Evolutionary conservation across 352 stramenopile genomes (phyloP), one percentile per base, ranked within the genome.

Genomic region (Globisporangium viniferum): DNA sequence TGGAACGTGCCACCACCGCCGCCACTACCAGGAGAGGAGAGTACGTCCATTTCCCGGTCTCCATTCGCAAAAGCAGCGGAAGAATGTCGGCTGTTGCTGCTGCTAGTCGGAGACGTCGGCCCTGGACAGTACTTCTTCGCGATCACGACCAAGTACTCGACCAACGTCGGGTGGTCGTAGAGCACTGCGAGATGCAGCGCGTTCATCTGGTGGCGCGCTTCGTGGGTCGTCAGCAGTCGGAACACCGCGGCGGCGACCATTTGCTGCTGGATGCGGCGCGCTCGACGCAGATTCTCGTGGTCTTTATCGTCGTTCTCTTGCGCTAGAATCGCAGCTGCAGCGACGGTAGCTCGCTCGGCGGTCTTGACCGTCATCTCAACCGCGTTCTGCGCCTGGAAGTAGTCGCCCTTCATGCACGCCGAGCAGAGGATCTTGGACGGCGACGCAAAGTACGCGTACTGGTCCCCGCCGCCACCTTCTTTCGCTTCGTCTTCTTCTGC

Each of bases 201-300:
- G 64, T 89, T 91, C 86, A 94, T 93, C 70, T 91, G 73, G 35
- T 94, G 82, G 4, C 85, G 73, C 15, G 84, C 69, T 70, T 94
- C 84, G 51, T 82, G 75, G 29, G 83, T 81, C 61, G 80, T 92
- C 58, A 94, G 75, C 49, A 94, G 64, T 14, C 79, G 72, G 39
- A 76, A 83, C 10, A 91, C 64, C 1, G 73, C 69, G 1, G 75
- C 58, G 2, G 65, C 51, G 22, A 64, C 58, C 24, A 54, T 35
- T 39, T 53, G 24, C 29, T 71, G 62, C 24, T 61, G 44, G 12
- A 59, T 59, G 29, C 54, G 54, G 1, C 18, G 29, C 54, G 27
- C 22, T 35, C 36, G 54, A 22, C 12, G 54, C 2, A 27, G 29
- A 1, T 41, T 44, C 22, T 59, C 54, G 15, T 59, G 27, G 29